Evolutionary conservation across 768 basidiomycete species (phyloP), one percentile per base, ranked within the genome.

Genomic region (Dioszegia hungarica): DNA sequence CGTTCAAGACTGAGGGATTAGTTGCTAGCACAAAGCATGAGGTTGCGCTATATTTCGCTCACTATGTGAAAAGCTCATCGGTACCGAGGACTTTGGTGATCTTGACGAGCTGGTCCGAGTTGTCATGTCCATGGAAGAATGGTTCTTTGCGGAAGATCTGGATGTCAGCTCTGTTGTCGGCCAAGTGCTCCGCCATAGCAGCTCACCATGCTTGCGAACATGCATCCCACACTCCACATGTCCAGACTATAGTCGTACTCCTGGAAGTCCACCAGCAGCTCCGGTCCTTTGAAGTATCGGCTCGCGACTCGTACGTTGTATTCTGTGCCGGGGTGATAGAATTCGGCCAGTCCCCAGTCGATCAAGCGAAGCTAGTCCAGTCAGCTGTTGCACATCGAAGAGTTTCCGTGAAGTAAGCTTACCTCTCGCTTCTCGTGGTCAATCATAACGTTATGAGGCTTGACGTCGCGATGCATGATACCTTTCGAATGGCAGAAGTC

Each of bases 401-500:
- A 17, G 19, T 10, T 29, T 5, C 9, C 0, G 38, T 10, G 60
- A 48, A 40, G 46, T 24, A 44, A 19, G 72, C 79, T 59, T 70
- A 90, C 92, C 81, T 93, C 90, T 74, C 90, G 86, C 77, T 88
- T 88, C 68, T 97, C 91, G 74, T 97, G 93, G 77, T 98, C 94
- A 77, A 97, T 97, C 92, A 98, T 97, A 53, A 98, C 91, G 77
- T 98, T 98, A 78, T 95, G 92, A 12, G 94, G 94, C 74, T 98
- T 98, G 57, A 98, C 94, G 75, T 97, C 94, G 66, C 94, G 82
- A 75, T 97, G 93, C 91, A 97, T 97, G 75, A 98, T 97, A 9
- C 94, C 94, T 68, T 93, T 91, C 28, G 94, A 98, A 77, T 98
- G 94, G 69, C 94, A 97, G 76, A 86, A 98, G 78, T 98, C 94